phyloP scores from a whole-genome alignment of 129 eudicot genomes.

The Centaurea solstitialis region DNA sequence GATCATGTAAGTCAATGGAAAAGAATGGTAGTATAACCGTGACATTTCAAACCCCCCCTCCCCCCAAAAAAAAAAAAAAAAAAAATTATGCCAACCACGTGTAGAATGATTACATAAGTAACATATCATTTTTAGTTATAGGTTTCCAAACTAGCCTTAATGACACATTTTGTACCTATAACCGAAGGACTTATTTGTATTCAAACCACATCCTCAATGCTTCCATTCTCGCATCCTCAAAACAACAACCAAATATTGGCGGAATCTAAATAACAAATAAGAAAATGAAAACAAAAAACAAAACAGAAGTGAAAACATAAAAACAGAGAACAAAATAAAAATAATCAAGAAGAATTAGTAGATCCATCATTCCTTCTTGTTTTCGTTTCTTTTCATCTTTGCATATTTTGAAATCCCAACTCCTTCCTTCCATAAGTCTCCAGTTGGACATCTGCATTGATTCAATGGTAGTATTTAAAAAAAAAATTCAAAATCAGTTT shows the following conservation, averaged over 20 bases:
- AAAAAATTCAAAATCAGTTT: not conserved
- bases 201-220: not conserved
- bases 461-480: not conserved
- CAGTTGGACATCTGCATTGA: conserved; percentile 5
- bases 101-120: no score
- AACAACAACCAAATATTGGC: not conserved
- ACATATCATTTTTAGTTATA: no score
- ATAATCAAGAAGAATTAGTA: not conserved
- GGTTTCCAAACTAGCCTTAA: no score
- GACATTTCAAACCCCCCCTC: no score
- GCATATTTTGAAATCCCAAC: not conserved
- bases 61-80: no score
- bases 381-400: not conserved
- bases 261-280: not conserved
- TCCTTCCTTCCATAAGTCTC: conserved; percentile 7
- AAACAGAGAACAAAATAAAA: not conserved
- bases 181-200: not conserved
- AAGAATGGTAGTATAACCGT: no score
- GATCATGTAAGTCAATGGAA: no score
- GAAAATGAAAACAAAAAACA: not conserved
- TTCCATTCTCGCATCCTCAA: not conserved
- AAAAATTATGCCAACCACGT: no score
- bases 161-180: not conserved
- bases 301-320: not conserved
- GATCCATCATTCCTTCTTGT: not conserved